Percentiles rank a stretch among this genome's conserved stretches.
These are phyloP conservation scores for Taphrina pruni DNA, from an alignment of 1,139 yeast species.

Conservation along the genomic window DNA sequence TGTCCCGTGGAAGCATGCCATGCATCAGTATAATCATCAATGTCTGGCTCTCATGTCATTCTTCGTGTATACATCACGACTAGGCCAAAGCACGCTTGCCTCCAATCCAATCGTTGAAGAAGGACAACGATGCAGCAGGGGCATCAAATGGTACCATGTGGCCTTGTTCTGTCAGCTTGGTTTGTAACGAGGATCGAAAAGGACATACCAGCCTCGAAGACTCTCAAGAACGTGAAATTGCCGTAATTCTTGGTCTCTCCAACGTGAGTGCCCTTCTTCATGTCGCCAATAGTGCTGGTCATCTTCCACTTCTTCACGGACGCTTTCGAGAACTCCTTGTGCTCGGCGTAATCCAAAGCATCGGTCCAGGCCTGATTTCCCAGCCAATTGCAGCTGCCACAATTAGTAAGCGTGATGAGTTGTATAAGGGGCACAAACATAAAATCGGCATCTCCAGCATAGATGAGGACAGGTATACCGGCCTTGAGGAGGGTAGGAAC, in stretches of 20 bases:
- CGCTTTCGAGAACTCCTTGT: constrained; percentile 51
- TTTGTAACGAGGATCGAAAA: not conserved
- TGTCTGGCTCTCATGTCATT: no score
- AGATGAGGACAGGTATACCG: constrained; percentile 73
- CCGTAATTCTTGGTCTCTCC: constrained; percentile 66
- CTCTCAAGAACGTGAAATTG: constrained; percentile 66
- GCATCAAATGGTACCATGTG: constrained; percentile 76
- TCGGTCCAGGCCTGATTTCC: constrained; percentile 84
- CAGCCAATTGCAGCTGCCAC: constrained; percentile 64
- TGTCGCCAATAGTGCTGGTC: constrained; percentile 38
- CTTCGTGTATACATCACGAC: not conserved
- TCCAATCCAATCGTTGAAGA: constrained; percentile 74
- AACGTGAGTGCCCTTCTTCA: constrained; percentile 56
- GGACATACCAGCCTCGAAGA: constrained; percentile 58
- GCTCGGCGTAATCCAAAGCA: constrained; percentile 64
- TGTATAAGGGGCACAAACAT: constrained; percentile 60
- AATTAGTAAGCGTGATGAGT: not conserved
- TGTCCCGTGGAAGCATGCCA: no score
- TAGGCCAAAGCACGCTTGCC: constrained; percentile 38
- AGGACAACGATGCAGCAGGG: constrained; percentile 72
- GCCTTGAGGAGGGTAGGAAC: constrained; percentile 52
- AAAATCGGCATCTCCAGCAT: constrained; percentile 89
- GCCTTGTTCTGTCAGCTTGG: constrained; percentile 51
- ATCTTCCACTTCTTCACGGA: constrained; percentile 53
- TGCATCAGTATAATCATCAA: no score